These are phyloP conservation scores for Nicotiana undulata DNA, from an alignment of 257 asterid species.

Conservation along the genomic window DNA sequence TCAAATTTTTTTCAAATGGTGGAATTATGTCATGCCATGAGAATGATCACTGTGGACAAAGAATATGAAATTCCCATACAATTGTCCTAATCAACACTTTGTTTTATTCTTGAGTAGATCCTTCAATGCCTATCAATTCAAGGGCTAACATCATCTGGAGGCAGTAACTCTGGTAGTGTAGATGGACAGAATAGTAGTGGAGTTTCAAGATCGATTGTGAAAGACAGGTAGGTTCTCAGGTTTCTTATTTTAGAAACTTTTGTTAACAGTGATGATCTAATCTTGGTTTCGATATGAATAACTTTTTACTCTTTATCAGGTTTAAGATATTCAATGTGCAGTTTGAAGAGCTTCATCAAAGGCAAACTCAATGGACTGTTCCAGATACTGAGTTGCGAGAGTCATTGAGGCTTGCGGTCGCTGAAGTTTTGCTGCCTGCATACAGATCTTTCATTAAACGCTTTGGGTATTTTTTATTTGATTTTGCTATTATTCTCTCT, in stretches of 20 bases:
- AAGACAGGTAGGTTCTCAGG: constrained; percentile 75
- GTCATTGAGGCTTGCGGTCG: constrained; percentile 92
- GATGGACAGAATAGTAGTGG: constrained; percentile 97
- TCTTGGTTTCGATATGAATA: background rate
- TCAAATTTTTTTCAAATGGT: background rate
- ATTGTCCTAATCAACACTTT: background rate
- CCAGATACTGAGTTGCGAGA: constrained; percentile 97
- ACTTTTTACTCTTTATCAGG: constrained; percentile 28
- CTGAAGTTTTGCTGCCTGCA: constrained; percentile 94
- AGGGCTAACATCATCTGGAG: constrained; percentile 88
- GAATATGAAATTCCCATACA: background rate
- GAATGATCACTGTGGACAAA: background rate
- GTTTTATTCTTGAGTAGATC: constrained; percentile 33
- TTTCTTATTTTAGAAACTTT: background rate
- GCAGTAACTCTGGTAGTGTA: constrained; percentile 59
- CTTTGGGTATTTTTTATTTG: constrained; percentile 52
- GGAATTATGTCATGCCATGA: background rate
- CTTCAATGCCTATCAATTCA: constrained; percentile 76
- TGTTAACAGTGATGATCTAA: background rate
- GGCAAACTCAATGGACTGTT: constrained; percentile 96
- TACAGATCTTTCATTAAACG: constrained; percentile 91
- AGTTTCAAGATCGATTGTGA: constrained; percentile 75
- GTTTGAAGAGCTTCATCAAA: constrained; percentile 98
- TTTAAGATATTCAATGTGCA: constrained; percentile 81
- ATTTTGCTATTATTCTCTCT: background rate